Base-by-base conservation (phyloP, 75 land plant genomes). In the Ceratopteris richardii region DNA sequence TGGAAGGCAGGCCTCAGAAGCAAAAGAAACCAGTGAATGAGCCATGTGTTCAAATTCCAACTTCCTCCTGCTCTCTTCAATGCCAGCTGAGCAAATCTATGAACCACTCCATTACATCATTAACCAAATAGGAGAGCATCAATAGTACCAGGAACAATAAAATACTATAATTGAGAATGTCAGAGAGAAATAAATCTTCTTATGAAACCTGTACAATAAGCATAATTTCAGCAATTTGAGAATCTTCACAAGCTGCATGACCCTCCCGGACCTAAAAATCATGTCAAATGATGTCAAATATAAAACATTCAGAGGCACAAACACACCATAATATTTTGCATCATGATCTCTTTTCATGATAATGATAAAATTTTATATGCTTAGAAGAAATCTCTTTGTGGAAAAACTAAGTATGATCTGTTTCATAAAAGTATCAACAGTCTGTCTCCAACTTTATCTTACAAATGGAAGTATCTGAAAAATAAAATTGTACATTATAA, bases 211-310 rank as follows among this genome's bases (percentile, higher is more conserved):
- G 83, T 23, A 65, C 81, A n/a, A 90, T 82, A n/a, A 95, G 80
- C 89, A 95, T 80, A 43, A 90, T 86, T 52, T 95, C 99, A 23
- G 30, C 71, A 47, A 7, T 43, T 31, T 51, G 51, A 33, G 53
- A 21, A 9, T 29, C 62, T 50, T 40, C 48, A 30, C 51, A 23
- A n/a, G 80, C 76, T 31, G 41, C 51, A 29, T 93, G 81, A 42
- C 99, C 99, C 64, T 95, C 99, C 31, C 99, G 73, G 57, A 95
- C 97, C 99, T 95, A 77, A 47, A 41, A 23, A 48, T 25, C n/a
- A n/a, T n/a, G n/a, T n/a, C n/a, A n/a, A n/a, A n/a, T n/a, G n/a
- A n/a, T n/a, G n/a, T n/a, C n/a, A n/a, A n/a, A n/a, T n/a, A n/a
- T n/a, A n/a, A n/a, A n/a, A n/a, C n/a, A n/a, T n/a, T n/a, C n/a